These are phyloP conservation scores for Sclerotinia nivalis DNA, from an alignment of 2,329 filamentous ascomycete species.

Conservation along the genomic window DNA sequence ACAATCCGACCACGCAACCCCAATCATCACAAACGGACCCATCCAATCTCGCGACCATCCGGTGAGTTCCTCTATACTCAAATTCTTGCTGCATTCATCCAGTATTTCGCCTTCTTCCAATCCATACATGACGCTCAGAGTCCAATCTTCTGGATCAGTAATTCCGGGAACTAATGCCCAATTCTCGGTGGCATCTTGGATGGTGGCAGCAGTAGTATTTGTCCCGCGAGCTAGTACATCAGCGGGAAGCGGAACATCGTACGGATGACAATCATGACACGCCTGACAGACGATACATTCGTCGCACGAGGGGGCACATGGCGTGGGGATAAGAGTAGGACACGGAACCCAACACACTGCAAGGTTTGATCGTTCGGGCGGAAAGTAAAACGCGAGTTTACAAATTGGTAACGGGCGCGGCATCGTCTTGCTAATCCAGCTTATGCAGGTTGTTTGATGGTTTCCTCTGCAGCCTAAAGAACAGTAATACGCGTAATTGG, in stretches of 20 bases:
- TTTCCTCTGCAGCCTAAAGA: neutral
- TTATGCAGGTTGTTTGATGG: neutral
- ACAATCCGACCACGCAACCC: neutral
- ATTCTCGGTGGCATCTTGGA: neutral
- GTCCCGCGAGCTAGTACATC: neutral
- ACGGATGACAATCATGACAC: neutral
- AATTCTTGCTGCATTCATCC: neutral
- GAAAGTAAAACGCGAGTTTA: constrained; percentile 9
- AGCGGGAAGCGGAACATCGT: neutral
- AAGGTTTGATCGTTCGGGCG: constrained; percentile 52
- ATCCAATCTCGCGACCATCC: neutral
- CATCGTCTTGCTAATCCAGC: neutral
- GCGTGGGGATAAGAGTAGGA: neutral
- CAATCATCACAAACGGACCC: neutral
- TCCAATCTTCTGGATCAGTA: neutral
- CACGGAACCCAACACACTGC: neutral
- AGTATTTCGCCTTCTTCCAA: neutral
- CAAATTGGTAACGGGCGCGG: neutral
- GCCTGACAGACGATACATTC: neutral
- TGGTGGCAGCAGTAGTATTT: neutral
- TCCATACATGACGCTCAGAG: neutral
- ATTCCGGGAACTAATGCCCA: neutral
- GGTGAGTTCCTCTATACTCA: neutral
- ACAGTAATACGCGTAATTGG: neutral
- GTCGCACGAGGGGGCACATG: neutral